Evolutionary conservation across 2,329 filamentous ascomycete species (phyloP).

Genomic region (Xenoacremonium recifei): DNA sequence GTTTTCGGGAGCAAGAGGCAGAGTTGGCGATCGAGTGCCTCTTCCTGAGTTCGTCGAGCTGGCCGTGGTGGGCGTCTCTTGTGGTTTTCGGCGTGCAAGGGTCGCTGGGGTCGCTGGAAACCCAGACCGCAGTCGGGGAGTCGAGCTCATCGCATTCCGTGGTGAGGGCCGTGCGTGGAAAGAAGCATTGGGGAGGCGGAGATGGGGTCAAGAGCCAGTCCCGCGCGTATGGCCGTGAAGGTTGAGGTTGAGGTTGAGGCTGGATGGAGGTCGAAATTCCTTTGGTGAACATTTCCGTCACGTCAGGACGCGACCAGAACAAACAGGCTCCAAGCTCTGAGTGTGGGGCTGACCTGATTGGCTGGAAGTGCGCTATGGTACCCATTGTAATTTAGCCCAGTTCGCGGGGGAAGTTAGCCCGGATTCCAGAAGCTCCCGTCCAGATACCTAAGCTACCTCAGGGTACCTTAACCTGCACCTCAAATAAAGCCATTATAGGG

Average conservation of each 20-base stretch:
- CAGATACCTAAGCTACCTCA: too few relatives aligned
- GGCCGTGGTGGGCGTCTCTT: constrained; percentile 32
- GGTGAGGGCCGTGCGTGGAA: constrained; percentile 20
- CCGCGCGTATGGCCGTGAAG: constrained; percentile 4
- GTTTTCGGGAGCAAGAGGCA: constrained; percentile 50
- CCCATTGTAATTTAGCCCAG: too few relatives aligned
- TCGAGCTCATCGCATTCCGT: constrained; percentile 76
- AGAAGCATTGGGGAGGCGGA: constrained; percentile 14
- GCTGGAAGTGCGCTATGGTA: too few relatives aligned
- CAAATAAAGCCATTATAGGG: too few relatives aligned
- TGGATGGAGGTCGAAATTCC: constrained; percentile 20
- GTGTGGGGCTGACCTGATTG: too few relatives aligned
- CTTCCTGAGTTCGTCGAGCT: constrained; percentile 29
- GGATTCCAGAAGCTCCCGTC: too few relatives aligned
- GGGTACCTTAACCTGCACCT: too few relatives aligned
- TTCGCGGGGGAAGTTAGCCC: too few relatives aligned
- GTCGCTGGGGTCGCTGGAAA: constrained; percentile 73
- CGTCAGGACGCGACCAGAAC: constrained; percentile 35
- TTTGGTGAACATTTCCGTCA: constrained; percentile 32
- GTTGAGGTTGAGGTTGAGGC: constrained; percentile 13
- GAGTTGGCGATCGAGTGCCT: constrained; percentile 29
- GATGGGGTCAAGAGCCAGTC: not conserved
- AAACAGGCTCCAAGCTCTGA: constrained; percentile 1
- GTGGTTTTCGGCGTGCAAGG: constrained; percentile 33
- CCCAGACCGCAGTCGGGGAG: constrained; percentile 78